A percentile compares a stretch with the other conserved stretches of the same genome.
Evolutionary conservation across 192 early-diverging fungal species (phyloP).

Genomic region (Backusella australiensis): DNA sequence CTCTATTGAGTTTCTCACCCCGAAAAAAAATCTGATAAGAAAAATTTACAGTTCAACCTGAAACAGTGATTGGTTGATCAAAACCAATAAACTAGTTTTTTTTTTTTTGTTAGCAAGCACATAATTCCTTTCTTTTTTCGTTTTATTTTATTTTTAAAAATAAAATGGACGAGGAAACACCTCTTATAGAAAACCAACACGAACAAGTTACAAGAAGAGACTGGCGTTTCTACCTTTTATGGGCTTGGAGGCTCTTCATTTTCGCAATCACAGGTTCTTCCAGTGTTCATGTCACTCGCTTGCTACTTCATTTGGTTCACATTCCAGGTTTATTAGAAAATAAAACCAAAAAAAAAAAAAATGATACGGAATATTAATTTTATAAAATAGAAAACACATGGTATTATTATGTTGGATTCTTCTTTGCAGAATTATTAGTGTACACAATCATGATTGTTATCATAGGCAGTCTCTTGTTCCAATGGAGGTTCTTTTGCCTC

Average conservation of each 20-base stretch:
- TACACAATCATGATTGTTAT: constrained; percentile 14
- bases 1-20: too few relatives aligned
- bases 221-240: neutral
- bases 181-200: neutral
- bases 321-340: neutral
- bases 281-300: constrained; percentile 12
- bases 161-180: neutral
- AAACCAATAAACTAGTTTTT: too few relatives aligned
- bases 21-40: neutral
- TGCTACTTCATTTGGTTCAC: neutral
- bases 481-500: constrained; percentile 1
- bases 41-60: too few relatives aligned
- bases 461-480: constrained; percentile 10
- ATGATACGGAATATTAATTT: neutral
- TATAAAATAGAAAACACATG: neutral
- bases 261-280: constrained; percentile 17
- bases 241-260: constrained; percentile 8
- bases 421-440: constrained; percentile 3
- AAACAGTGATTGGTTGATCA: too few relatives aligned
- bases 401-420: neutral
- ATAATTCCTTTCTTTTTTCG: neutral
- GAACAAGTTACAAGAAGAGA: neutral
- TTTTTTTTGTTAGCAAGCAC: neutral
- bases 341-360: neutral
- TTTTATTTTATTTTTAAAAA: neutral